Base-by-base conservation (phyloP, 306 rosid species). In the Geum urbanum region DNA sequence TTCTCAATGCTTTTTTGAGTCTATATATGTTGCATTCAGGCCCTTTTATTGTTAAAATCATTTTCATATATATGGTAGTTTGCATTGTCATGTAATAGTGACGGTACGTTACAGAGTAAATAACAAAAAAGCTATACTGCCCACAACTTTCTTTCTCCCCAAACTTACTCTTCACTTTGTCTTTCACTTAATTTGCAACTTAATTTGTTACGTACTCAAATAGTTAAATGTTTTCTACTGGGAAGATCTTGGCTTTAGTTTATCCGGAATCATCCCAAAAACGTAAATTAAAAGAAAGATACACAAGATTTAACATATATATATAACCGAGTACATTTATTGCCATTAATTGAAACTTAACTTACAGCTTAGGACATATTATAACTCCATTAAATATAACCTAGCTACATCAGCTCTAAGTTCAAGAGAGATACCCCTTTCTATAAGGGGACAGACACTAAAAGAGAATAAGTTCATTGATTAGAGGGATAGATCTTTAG, bases 401-500 rank as follows among this genome's bases (percentile, higher is more conserved):
- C 20, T 24, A 24, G 27, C 27, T 35, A 55, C 7, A 22, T 24
- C 62, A 56, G 40, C 62, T 24, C 62, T 35, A 59, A 59, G 45
- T 47, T 16, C n/a, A 6, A 45, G 40, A 64, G 46, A 37, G 5
- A 1, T 27, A 57, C 32, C 64, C 22, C 64, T 35, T 58, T n/a
- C 60, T 68, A 11, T 40, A 68, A 39, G 46, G 48, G 35, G 46
- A 35, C 56, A 47, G 57, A 48, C 40, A 66, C 40, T 47, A 22
- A 66, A 66, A 47, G 70, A 66, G 61, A 24, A 35, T 44, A 1
- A 3, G 4, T 9, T 9, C 15, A 58, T 32, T 16, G 14, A 16
- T 56, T 53, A 19, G 16, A 39, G 40, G 16, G 57, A 32, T 12
- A 68, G 57, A 32, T 12, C 51, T 40, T 16, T 49, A 18, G 15